phyloP scores from a whole-genome alignment of 768 basidiomycete species.

The Lactifluus subvellereus region DNA sequence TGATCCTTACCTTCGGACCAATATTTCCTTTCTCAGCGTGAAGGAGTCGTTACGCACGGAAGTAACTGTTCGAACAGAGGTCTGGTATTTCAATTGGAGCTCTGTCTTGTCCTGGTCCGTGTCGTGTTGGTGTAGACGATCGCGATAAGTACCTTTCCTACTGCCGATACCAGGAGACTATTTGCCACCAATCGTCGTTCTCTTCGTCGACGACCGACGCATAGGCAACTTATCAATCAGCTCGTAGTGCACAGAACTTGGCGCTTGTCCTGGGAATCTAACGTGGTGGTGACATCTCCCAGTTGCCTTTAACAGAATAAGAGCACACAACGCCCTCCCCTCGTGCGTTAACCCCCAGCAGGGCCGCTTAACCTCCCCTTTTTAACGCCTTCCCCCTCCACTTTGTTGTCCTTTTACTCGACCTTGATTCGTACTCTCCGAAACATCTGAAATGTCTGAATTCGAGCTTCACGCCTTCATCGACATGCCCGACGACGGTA shows the following conservation, averaged over 20 bases:
- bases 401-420: background rate
- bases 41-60: background rate
- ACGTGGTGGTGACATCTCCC: conserved; percentile 20
- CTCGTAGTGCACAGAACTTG: background rate
- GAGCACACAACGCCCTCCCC: conserved; percentile 19
- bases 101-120: too few relatives aligned
- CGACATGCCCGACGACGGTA: conserved; percentile 21
- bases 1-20: background rate
- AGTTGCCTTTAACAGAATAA: conserved; percentile 19
- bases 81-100: too few relatives aligned
- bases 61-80: background rate
- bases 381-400: conserved; percentile 5
- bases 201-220: background rate
- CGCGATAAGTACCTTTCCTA: too few relatives aligned
- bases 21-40: background rate
- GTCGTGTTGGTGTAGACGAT: too few relatives aligned
- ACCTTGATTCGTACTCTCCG: background rate
- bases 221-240: background rate
- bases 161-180: background rate
- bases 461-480: conserved; percentile 6
- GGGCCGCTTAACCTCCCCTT: conserved; percentile 21
- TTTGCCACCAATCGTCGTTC: background rate
- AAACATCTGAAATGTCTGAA: conserved; percentile 10
- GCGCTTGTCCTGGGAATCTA: conserved; percentile 14
- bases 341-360: conserved; percentile 14